These are phyloP conservation scores for Melampsora americana DNA, from an alignment of 1,284 basidiomycete species.

Conservation along the genomic window DNA sequence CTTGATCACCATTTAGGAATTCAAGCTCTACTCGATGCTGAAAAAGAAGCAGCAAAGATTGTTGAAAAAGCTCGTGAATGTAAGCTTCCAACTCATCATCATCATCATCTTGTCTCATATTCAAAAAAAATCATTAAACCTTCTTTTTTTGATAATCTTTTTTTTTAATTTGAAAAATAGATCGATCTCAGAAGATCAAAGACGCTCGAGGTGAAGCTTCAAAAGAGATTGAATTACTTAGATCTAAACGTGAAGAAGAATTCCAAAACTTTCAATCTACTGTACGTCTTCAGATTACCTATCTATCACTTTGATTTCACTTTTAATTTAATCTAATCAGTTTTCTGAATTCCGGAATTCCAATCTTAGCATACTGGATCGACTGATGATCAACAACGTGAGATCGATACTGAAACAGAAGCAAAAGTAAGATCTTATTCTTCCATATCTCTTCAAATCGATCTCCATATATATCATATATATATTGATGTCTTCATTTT, in stretches of 20 bases:
- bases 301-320: slow-evolving; percentile 1
- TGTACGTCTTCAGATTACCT: not conserved
- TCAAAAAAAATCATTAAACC: no score
- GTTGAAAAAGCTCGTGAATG: slow-evolving; percentile 42
- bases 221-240: slow-evolving; percentile 37
- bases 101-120: not conserved
- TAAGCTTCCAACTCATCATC: not conserved
- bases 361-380: slow-evolving; percentile 21
- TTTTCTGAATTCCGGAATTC: not conserved
- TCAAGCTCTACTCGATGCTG: slow-evolving; percentile 36
- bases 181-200: slow-evolving; percentile 41
- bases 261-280: slow-evolving; percentile 31
- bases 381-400: slow-evolving; percentile 31
- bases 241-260: slow-evolving; percentile 38
- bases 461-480: not conserved
- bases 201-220: slow-evolving; percentile 41
- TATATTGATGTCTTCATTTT: no score
- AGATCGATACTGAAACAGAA: slow-evolving; percentile 16
- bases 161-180: not conserved
- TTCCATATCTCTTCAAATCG: not conserved
- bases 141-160: not conserved
- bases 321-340: not conserved
- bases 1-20: slow-evolving; percentile 20
- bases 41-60: slow-evolving; percentile 38
- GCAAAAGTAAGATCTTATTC: slow-evolving; percentile 1